A percentile compares a stretch with the other conserved stretches of the same genome.
These are phyloP conservation scores for Leishmania guyanensis DNA, from an alignment of 208 protist species.

Conservation along the genomic window DNA sequence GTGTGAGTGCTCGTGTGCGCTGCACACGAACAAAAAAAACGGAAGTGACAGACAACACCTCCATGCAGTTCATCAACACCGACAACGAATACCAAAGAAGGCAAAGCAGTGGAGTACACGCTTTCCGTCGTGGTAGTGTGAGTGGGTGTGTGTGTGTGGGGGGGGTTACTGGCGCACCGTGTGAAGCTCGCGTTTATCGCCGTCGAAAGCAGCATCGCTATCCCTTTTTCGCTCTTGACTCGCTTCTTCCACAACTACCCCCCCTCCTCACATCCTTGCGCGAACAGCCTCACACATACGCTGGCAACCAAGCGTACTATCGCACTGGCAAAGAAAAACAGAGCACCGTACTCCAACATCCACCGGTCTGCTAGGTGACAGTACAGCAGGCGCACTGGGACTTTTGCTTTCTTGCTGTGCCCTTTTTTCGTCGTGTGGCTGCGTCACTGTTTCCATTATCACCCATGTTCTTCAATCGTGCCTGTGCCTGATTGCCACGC, in stretches of 20 bases:
- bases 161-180: not conserved
- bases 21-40: not conserved
- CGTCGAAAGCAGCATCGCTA: not conserved
- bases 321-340: not conserved
- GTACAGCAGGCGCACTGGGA: slow-evolving; percentile 33
- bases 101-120: not conserved
- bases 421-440: not conserved
- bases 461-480: not conserved
- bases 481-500: not conserved
- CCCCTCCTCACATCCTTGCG: not conserved
- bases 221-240: not conserved
- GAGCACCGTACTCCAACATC: not conserved
- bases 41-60: not conserved
- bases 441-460: not conserved
- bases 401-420: slow-evolving; percentile 5
- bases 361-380: not conserved
- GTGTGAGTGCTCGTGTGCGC: not conserved
- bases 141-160: not conserved
- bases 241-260: no score
- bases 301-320: not conserved
- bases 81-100: not conserved
- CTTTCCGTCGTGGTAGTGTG: no score
- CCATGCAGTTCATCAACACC: not conserved
- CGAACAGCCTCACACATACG: not conserved
- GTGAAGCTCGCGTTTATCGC: not conserved